Percentiles rank a stretch among this genome's conserved stretches.
Conservation (phyloP, 306 rosid genomes). For the Arachis hypogaea region DNA sequence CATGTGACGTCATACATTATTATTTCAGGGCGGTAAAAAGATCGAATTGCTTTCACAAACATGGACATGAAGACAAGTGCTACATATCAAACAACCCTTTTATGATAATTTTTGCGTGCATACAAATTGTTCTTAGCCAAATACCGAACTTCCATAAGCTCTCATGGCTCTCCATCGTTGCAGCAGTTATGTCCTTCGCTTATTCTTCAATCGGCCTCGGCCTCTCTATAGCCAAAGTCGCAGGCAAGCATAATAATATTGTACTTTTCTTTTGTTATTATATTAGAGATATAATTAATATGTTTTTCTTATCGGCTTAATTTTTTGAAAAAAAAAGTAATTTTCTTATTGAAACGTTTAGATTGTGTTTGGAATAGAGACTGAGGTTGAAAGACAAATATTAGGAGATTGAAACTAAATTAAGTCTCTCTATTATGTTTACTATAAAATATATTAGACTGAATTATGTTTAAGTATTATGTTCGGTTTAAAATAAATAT, state of each 20-base stretch:
- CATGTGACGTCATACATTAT: not conserved
- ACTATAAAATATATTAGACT: too few species aligned
- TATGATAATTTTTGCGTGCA: slow-evolving; percentile 64
- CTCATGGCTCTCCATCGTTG: slow-evolving; percentile 81
- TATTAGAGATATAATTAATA: too few species aligned
- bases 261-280: too few species aligned
- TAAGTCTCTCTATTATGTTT: too few species aligned
- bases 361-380: too few species aligned
- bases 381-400: too few species aligned
- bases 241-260: slow-evolving; percentile 38
- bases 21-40: slow-evolving; percentile 67
- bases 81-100: slow-evolving; percentile 53
- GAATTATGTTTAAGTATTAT: too few species aligned
- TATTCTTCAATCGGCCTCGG: slow-evolving; percentile 79
- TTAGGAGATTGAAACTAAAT: too few species aligned
- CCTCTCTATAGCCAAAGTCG: slow-evolving; percentile 67
- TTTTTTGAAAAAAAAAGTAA: too few species aligned
- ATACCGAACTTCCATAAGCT: slow-evolving; percentile 76
- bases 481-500: too few species aligned
- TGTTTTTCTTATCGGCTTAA: too few species aligned
- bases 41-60: slow-evolving; percentile 78
- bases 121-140: slow-evolving; percentile 70
- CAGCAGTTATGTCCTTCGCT: slow-evolving; percentile 88
- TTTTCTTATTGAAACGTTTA: too few species aligned
- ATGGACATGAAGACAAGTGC: slow-evolving; percentile 66